phyloP scores from a whole-genome alignment of 2,329 filamentous ascomycete species.

The Epichloe uncinata region DNA sequence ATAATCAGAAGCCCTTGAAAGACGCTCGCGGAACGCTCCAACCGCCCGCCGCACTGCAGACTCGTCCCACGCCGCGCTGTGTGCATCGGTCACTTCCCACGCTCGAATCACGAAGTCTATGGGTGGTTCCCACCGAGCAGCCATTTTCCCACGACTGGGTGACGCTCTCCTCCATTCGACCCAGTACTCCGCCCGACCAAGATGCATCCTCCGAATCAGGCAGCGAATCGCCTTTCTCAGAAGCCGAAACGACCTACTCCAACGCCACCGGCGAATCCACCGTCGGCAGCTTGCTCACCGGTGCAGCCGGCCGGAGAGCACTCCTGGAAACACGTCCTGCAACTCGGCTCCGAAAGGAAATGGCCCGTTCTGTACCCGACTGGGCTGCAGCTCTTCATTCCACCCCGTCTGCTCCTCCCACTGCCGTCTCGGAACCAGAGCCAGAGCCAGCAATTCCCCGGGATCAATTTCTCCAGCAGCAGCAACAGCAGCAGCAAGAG shows the following conservation, averaged over 20 bases:
- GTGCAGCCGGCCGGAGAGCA: not conserved
- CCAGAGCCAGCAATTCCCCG: not conserved
- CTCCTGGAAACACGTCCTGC: not conserved
- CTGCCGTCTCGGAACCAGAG: not conserved
- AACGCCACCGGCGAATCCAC: constrained; percentile 7
- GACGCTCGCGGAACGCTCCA: not conserved
- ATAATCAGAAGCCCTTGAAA: not conserved
- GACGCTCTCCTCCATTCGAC: constrained; percentile 5
- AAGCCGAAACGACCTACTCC: constrained; percentile 5
- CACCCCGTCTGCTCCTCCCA: not conserved
- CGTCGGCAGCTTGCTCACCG: constrained; percentile 2
- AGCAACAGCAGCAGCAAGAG: not conserved
- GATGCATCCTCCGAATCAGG: constrained; percentile 5
- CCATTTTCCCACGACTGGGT: constrained; percentile 6
- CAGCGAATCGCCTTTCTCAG: constrained; percentile 8
- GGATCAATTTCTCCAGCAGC: not conserved
- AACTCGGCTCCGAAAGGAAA: not conserved
- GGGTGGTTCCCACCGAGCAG: not conserved
- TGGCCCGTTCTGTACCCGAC: not conserved
- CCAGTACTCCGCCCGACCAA: constrained; percentile 1
- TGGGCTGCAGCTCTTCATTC: not conserved
- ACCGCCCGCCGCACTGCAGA: not conserved
- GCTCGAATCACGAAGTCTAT: constrained; percentile 4
- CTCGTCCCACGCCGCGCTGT: constrained; percentile 1
- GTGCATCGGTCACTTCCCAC: not conserved